A percentile compares a stretch with the other conserved stretches of the same genome.
phyloP scores from a whole-genome alignment of 768 basidiomycete genomes.

The Russula sp. region DNA sequence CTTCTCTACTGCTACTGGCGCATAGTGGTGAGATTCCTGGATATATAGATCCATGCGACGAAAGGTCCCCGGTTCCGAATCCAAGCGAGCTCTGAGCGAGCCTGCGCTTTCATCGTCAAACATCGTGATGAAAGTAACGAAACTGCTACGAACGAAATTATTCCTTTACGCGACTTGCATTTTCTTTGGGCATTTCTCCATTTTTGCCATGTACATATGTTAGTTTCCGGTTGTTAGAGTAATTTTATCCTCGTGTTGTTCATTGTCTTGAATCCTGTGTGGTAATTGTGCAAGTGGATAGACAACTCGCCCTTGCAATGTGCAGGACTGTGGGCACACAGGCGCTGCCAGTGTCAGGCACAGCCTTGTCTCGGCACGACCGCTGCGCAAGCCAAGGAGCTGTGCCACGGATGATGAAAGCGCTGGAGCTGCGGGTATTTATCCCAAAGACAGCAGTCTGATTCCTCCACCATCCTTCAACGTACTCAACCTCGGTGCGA shows the following conservation, averaged over 20 bases:
- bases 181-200: background rate
- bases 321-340: background rate
- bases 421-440: no score
- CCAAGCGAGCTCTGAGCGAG: background rate
- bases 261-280: background rate
- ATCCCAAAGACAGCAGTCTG: background rate
- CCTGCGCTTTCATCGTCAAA: background rate
- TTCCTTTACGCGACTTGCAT: background rate
- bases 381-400: background rate
- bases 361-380: background rate
- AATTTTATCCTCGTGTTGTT: background rate
- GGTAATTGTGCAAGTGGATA: background rate
- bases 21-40: conserved; percentile 67
- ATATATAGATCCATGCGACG: conserved; percentile 50
- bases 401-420: background rate
- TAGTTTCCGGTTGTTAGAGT: background rate
- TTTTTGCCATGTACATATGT: background rate
- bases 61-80: background rate
- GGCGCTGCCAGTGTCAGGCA: background rate
- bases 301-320: background rate
- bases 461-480: background rate
- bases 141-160: background rate
- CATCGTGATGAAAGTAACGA: background rate
- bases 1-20: conserved; percentile 69
- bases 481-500: background rate